Evolutionary conservation across 1,139 yeast genomes (phyloP).

Genomic region (Casaregolazyma suthepensis): DNA sequence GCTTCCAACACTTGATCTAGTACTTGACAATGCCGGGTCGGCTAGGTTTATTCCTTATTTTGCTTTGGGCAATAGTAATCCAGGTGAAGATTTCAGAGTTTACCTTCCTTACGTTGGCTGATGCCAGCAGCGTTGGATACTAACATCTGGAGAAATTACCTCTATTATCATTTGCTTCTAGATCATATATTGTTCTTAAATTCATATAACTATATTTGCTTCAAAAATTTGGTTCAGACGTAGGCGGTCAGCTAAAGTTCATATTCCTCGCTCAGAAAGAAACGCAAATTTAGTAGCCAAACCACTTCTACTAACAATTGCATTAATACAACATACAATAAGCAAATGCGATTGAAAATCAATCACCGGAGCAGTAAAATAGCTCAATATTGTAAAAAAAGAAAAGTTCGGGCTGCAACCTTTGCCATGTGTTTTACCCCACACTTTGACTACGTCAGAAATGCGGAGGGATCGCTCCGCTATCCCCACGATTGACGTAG

Average conservation of each 20-base stretch:
- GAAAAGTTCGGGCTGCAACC: not conserved
- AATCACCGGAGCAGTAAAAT: not conserved
- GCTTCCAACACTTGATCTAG: conserved; percentile 3
- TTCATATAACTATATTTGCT: too few species aligned
- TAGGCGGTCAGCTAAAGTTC: not conserved
- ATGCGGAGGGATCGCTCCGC: not conserved
- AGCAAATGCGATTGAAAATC: too few species aligned
- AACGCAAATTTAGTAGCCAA: not conserved
- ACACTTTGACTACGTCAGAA: not conserved
- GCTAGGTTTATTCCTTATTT: conserved; percentile 8
- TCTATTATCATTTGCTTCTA: too few species aligned
- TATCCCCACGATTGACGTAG: not conserved
- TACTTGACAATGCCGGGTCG: not conserved
- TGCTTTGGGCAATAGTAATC: conserved; percentile 6
- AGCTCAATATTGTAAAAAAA: not conserved
- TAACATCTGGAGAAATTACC: too few species aligned
- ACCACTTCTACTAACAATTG: not conserved
- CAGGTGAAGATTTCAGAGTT: conserved; percentile 9
- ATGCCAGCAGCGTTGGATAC: not conserved
- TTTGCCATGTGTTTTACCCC: not conserved
- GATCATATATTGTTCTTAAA: not conserved
- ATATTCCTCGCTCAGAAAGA: not conserved
- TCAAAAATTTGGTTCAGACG: not conserved
- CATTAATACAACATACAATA: not conserved
- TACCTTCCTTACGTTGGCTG: not conserved